Base-by-base conservation (phyloP, 2,329 filamentous ascomycete genomes). In the Aspergillus brasiliensis region DNA sequence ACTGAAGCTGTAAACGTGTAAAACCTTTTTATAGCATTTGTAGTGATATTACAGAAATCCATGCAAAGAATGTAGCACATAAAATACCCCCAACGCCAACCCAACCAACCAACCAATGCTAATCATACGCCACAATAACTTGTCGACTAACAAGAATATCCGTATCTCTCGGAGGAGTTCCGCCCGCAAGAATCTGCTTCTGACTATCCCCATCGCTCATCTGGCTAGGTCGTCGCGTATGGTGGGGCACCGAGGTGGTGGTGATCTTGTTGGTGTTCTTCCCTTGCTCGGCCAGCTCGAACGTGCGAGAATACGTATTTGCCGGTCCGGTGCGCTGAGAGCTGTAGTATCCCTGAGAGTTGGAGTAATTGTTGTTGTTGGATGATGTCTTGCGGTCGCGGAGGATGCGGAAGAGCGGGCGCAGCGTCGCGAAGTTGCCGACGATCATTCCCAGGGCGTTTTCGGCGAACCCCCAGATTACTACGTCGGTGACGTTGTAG, bases 361-460 rank as follows among this genome's bases (percentile, higher is more conserved):
- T 27, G 51, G 54, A 53, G 37, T n/a, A n/a, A n/a, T n/a, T n/a
- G n/a, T 51, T 37, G 23, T 57, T 61, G 37, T 57, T 64, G 31
- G 54, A 58, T 37, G 54, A 69, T 23, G n/a, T 61, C 25, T 25
- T 68, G 48, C 58, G 37, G 23, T 68, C 61, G 40, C 63, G 57
- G 7, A 69, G 56, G 21, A 72, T 58, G 54, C 68, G 67, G 55
- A 82, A 73, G 6, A 83, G 68, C 1, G 80, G 80, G 0, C 81
- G 79, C 1, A 82, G 73, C 3, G 80, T 77, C 8, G 79, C 78
- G 34, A 81, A 70, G 5, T 79, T 82, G 3, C 80, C 81, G 10
- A 82, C 80, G 8, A 80, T 75, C 62, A 84, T 81, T n/a, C 81
- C 82, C 17, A 79, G 80, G 13, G 79, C 82, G 31, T 80, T 79